Evolutionary conservation across 768 basidiomycete species (phyloP), one percentile per base, ranked within the genome.

Genomic region (Rhizopogon vinicolor): DNA sequence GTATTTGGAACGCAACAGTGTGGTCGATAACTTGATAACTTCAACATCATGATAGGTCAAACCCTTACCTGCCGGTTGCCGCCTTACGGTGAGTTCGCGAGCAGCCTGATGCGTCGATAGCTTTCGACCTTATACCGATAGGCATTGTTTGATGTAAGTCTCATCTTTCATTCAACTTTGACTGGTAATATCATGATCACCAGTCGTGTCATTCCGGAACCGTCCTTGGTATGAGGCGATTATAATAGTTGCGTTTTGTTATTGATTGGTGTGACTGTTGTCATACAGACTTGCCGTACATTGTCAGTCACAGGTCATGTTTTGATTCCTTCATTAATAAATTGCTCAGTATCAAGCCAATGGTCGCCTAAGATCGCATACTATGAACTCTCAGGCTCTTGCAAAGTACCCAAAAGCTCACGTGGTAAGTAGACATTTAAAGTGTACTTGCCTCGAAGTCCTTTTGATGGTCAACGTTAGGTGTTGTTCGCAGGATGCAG

Each of bases 231-330:
- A 49, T 10, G 48, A 49, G 37, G 5, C 9, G 1, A 12, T 37
- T 5, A 14, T 12, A 31, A 39, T 28, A 13, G 35, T 22, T 37
- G 19, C 5, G 18, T 22, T 16, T 49, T 9, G 14, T 49, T 14
- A 3, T 10, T 55, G 42, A 63, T 29, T 41, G 19, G 1, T 25
- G 14, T 55, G 42, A 63, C 25, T 41, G 19, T 1, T 25, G 14
- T 25, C 4, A 18, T 13, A 44, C 41, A 63, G 70, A 71, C 58
- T 54, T 68, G 8, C 68, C 65, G 10, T 68, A 67, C 39, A 60
- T 65, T 13, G 54, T 65, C 54, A 45, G 60, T 54, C 16, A 43
- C 9, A 22, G 14, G 19, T 37, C 16, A 5, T 35, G 19, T 10
- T 1, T 37, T 5, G 14, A 31, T 37, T 13, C 2, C 14, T 22